These are phyloP conservation scores for Phytophthora sansomeana DNA, from an alignment of 352 stramenopile genomes.

Conservation along the genomic window DNA sequence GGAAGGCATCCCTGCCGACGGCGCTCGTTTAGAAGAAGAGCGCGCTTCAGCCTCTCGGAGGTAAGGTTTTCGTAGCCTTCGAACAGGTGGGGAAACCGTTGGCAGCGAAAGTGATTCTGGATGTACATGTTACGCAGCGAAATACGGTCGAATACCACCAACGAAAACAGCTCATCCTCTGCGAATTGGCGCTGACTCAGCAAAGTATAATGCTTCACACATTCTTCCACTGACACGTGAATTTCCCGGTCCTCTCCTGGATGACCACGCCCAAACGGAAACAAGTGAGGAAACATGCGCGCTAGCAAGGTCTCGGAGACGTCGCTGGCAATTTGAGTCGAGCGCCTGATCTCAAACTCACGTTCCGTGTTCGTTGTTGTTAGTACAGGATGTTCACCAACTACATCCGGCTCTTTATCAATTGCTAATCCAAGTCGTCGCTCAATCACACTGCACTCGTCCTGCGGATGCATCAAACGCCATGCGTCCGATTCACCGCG, in stretches of 20 bases:
- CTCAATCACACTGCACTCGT: constrained; percentile 4
- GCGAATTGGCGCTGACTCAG: constrained; percentile 21
- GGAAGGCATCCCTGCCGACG: neutral
- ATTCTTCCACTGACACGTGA: constrained; percentile 15
- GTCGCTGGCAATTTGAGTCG: neutral
- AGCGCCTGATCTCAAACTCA: neutral
- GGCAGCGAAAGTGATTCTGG: constrained; percentile 3
- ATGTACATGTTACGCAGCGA: constrained; percentile 17
- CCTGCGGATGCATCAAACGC: neutral
- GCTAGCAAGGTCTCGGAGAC: constrained; percentile 4
- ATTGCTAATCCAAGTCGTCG: neutral
- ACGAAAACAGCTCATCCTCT: constrained; percentile 23
- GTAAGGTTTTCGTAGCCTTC: constrained; percentile 6
- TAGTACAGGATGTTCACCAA: neutral
- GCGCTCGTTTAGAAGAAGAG: constrained; percentile 1
- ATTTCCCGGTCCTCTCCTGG: constrained; percentile 4
- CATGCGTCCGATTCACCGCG: constrained; percentile 3
- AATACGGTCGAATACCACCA: constrained; percentile 18
- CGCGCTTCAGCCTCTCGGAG: neutral
- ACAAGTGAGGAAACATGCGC: constrained; percentile 8
- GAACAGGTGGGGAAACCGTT: constrained; percentile 2
- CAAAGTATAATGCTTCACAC: constrained; percentile 15
- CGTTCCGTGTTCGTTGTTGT: neutral
- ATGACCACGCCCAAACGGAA: constrained; percentile 12
- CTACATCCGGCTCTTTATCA: neutral